These are phyloP conservation scores for Alternaria sp. DNA, from an alignment of 2,329 filamentous ascomycete genomes.

Conservation along the genomic window DNA sequence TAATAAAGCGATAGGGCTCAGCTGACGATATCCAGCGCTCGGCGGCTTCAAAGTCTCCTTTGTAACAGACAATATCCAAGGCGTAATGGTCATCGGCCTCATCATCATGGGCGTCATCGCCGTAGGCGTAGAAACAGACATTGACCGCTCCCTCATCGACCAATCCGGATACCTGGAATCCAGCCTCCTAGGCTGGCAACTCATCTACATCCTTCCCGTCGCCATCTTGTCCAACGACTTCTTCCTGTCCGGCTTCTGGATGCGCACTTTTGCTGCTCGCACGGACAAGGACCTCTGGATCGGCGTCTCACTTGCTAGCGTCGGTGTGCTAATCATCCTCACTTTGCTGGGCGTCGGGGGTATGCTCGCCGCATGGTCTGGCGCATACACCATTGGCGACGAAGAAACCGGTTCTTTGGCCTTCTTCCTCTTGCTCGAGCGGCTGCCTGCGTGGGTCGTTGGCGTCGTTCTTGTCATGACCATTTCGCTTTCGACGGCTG, in stretches of 20 bases:
- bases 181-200: conserved; percentile 80
- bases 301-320: conserved; percentile 73
- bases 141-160: conserved; percentile 73
- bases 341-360: conserved; percentile 77
- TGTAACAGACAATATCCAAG: conserved; percentile 83
- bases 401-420: conserved; percentile 71
- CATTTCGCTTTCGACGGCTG: conserved; percentile 76
- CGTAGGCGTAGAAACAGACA: conserved; percentile 77
- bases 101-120: conserved; percentile 79
- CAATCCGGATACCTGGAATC: conserved; percentile 73
- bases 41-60: conserved; percentile 87
- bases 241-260: conserved; percentile 85
- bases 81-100: conserved; percentile 76
- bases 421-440: conserved; percentile 77
- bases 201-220: conserved; percentile 83
- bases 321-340: conserved; percentile 71
- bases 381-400: conserved; percentile 71
- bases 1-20: too few relatives aligned
- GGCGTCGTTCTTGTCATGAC: conserved; percentile 84
- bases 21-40: conserved; percentile 61
- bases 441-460: conserved; percentile 81
- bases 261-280: conserved; percentile 81
- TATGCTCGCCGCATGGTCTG: conserved; percentile 80
- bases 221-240: conserved; percentile 86
- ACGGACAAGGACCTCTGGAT: conserved; percentile 81